Evolutionary conservation across 192 early-diverging fungal species (phyloP).

Genomic region (Coemansia sp.): DNA sequence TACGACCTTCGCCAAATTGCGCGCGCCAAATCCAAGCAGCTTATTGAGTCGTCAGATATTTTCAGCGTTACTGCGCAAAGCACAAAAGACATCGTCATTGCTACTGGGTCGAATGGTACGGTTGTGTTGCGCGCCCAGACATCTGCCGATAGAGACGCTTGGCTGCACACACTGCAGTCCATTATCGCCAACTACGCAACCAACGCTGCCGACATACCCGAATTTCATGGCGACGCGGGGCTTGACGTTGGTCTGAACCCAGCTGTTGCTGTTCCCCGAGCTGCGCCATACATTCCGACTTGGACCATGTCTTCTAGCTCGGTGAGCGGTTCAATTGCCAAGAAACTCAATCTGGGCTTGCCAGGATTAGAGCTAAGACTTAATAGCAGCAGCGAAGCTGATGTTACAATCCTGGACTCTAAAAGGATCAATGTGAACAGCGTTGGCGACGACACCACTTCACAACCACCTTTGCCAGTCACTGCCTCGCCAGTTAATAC

Average conservation of each 20-base stretch:
- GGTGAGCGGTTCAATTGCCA: neutral
- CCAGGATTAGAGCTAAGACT: neutral
- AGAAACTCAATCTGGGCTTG: neutral
- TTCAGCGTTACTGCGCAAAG: constrained; percentile 16
- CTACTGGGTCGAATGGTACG: constrained; percentile 4
- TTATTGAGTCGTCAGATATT: constrained; percentile 16
- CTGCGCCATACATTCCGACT: neutral
- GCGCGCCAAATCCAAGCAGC: constrained; percentile 20
- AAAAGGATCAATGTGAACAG: neutral
- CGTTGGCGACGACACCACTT: neutral
- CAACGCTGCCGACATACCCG: neutral
- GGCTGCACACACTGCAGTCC: neutral
- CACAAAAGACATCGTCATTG: constrained; percentile 30
- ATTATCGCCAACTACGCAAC: neutral
- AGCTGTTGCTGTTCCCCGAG: neutral
- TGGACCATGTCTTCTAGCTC: neutral
- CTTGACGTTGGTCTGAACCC: neutral
- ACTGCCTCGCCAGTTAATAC: neutral
- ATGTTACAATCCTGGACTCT: neutral
- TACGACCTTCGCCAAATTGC: constrained; percentile 5
- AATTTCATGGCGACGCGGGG: neutral
- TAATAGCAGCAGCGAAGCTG: neutral
- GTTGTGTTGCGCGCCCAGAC: constrained; percentile 36
- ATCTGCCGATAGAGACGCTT: constrained; percentile 14
- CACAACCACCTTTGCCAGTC: neutral